phyloP scores from a whole-genome alignment of 2,329 filamentous ascomycete genomes.

The Rasamsonia emersonii region DNA sequence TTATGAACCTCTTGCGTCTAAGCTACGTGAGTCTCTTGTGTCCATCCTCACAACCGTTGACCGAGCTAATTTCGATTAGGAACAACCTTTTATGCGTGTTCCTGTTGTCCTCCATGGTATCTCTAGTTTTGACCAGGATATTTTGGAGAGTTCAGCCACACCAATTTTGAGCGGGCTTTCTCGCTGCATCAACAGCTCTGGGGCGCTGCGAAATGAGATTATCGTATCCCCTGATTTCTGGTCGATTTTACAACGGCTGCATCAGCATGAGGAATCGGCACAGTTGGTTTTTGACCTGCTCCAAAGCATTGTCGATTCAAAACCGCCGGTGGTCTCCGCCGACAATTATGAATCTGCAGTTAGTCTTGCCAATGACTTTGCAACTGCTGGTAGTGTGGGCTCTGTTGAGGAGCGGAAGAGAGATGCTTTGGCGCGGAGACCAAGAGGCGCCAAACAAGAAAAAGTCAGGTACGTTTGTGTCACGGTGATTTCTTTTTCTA shows the following conservation, averaged over 20 bases:
- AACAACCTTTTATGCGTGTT: constrained; percentile 83
- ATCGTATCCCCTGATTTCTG: constrained; percentile 97
- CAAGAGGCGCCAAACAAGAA: constrained; percentile 45
- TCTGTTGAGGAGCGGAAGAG: constrained; percentile 60
- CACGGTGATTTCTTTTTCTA: constrained; percentile 7
- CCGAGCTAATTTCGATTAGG: constrained; percentile 39
- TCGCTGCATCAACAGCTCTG: constrained; percentile 68
- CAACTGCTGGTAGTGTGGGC: constrained; percentile 68
- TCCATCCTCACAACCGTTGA: constrained; percentile 7
- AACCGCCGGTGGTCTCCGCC: constrained; percentile 76
- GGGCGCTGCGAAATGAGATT: constrained; percentile 77
- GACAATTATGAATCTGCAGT: constrained; percentile 94
- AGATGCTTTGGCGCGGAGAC: constrained; percentile 45
- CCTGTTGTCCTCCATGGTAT: constrained; percentile 88
- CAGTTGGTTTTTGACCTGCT: constrained; percentile 79
- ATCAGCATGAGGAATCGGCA: constrained; percentile 60
- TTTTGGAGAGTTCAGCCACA: constrained; percentile 65
- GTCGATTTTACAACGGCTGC: constrained; percentile 73
- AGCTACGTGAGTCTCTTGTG: constrained; percentile 58
- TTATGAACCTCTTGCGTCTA: constrained; percentile 69
- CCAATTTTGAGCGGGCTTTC: constrained; percentile 71
- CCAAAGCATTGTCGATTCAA: constrained; percentile 61
- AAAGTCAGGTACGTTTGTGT: constrained; percentile 46
- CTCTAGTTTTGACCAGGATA: constrained; percentile 72
- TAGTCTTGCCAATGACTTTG: constrained; percentile 77